Base-by-base conservation (phyloP, 2,329 filamentous ascomycete genomes). In the Ascochyta clinopodiicola region DNA sequence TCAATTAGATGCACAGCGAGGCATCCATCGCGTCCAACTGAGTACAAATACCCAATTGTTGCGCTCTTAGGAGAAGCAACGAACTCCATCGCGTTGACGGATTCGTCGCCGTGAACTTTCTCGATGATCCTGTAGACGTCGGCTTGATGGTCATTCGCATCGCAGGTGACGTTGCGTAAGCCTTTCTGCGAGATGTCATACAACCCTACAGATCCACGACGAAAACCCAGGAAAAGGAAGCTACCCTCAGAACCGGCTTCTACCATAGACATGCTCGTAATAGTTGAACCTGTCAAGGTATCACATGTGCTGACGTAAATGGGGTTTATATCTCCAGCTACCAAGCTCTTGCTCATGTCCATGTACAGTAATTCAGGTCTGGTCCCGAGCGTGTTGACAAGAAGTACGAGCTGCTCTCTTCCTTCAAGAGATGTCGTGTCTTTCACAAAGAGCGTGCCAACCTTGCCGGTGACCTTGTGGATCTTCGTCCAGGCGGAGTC, bases 11-110 rank as follows among this genome's bases (percentile, higher is more conserved):
- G 91, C 44, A 94, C 85, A 35, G 88, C 85, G 64, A 89, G 92
- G 44, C 81, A 86, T 2, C 92, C 91, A 71, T 96, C 90, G 49
- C 92, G 85, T 35, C 89, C 89, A 3, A 89, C 91, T 0, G 88
- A 88, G 13, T 94, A 75, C 37, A 96, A 81, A 53, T 84, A 81
- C 19, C 75, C 67, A 49, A 62, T 57, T 29, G 64, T 45, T 50
- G 65, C 61, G 78, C 77, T 17, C 15, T 1, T 86, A 64, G 29
- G n/a, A 13, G 50, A 61, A 7, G 61, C 42, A 3, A 62, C 4
- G 69, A 72, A 78, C 17, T 50, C 43, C 10, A 96, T 84, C 34
- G 82, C 81, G 2, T 90, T 94, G 38, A 96, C 85, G 7, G 89
- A 84, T 66, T 96, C 83, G 38, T 76, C 75, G 7, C 77, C 78